These are phyloP conservation scores for Chlamydomonas urium DNA, from an alignment of 139 green algal genomes.

Conservation along the genomic window DNA sequence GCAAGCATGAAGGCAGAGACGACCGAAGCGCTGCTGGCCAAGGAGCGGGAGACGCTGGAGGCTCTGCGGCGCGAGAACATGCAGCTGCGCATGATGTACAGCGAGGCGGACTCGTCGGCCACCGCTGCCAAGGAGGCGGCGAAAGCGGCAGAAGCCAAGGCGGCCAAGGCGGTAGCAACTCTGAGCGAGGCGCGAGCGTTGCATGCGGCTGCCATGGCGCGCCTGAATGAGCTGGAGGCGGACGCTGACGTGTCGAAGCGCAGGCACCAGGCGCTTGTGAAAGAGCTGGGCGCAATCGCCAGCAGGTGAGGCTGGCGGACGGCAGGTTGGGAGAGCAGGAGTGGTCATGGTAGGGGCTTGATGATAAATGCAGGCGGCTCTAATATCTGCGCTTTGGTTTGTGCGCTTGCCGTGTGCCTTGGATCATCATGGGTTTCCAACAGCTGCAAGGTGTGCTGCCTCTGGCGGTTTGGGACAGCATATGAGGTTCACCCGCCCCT, in stretches of 20 bases:
- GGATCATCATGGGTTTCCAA: background rate
- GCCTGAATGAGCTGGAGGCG: constrained; percentile 21
- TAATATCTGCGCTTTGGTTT: background rate
- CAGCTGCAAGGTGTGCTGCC: background rate
- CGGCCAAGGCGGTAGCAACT: constrained; percentile 8
- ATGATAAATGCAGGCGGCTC: background rate
- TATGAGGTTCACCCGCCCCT: background rate
- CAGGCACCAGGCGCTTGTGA: constrained; percentile 41
- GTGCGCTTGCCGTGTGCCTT: background rate
- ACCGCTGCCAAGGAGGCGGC: background rate
- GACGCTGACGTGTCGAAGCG: constrained; percentile 27
- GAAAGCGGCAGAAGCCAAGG: constrained; percentile 1
- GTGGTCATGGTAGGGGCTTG: background rate
- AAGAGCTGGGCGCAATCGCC: constrained; percentile 47
- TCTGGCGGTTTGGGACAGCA: background rate
- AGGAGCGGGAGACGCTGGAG: constrained; percentile 19
- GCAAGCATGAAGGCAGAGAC: background rate
- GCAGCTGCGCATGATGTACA: constrained; percentile 30
- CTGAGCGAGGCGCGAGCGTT: constrained; percentile 16
- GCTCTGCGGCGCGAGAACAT: constrained; percentile 31
- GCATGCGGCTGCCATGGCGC: constrained; percentile 7
- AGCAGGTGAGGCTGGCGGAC: constrained; percentile 9
- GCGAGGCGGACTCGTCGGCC: constrained; percentile 29
- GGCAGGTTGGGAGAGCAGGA: constrained; percentile 1
- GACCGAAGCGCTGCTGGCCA: background rate